Base-by-base conservation (phyloP, 306 rosid genomes). In the Prunus mongolica region DNA sequence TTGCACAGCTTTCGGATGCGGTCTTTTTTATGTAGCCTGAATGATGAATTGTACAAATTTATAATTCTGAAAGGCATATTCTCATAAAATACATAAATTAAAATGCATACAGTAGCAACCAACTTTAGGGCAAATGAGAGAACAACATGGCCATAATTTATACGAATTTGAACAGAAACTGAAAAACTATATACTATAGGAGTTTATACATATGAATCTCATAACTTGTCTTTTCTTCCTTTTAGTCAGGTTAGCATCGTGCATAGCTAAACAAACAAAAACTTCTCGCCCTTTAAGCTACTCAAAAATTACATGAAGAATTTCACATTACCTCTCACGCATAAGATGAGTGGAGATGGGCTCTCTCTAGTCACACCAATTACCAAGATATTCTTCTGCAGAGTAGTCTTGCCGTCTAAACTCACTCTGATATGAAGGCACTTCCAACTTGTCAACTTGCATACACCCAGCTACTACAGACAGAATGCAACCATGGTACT, bases 341-440 rank as follows among this genome's bases (percentile, higher is more conserved):
- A 15, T 0, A 50, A 30, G 60, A 16, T 13, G 20, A 50, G 27
- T 1, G 54, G 47, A 19, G 60, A 30, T 28, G 60, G 56, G 2
- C 22, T 47, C 3, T 47, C 10, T 20, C 52, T 6, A 12, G 61
- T 61, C 9, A 24, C 16, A 46, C 65, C 56, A 32, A 20, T 63
- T 10, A 47, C 70, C 44, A 32, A 66, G 49, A 71, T 62, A 28
- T 71, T 51, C 61, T 60, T 51, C 45, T 16, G 81, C 65, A 47
- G 57, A 32, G 64, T 7, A 54, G 24, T 24, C 12, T 55, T 61
- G 50, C 9, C 3, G 20, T 50, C 46, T n/a, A 32, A 52, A 67
- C 52, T 3, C 19, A 60, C 15, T 44, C 27, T 22, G 52, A 60
- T 22, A 60, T 28, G 12, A 22, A 19, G 65, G 74, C 51, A 1